These are phyloP conservation scores for Suhomyces tanzawaensis DNA, from an alignment of 805 yeast species.

Conservation along the genomic window DNA sequence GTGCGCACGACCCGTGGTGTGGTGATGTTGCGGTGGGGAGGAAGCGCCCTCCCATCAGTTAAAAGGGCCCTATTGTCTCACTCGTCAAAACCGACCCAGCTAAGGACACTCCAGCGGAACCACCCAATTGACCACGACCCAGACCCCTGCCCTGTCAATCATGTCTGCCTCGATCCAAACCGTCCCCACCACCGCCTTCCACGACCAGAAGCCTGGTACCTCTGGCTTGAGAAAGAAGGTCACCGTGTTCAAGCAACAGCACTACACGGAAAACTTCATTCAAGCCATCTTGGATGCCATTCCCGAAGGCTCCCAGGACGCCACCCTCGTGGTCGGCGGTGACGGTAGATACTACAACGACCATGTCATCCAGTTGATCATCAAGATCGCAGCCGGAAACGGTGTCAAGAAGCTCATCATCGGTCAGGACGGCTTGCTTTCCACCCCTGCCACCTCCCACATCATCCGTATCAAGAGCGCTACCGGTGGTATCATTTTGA, in stretches of 20 bases:
- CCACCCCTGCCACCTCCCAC: conserved; percentile 97
- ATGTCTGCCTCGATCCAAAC: conserved; percentile 10
- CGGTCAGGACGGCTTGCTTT: conserved; percentile 84
- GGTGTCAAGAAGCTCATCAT: conserved; percentile 82
- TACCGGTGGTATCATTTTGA: conserved; percentile 93
- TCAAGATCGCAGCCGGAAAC: conserved; percentile 84
- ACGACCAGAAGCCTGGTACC: conserved; percentile 96
- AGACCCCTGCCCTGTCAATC: too few relatives aligned
- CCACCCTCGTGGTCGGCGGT: conserved; percentile 90
- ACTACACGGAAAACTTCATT: conserved; percentile 91
- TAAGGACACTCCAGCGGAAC: too few relatives aligned
- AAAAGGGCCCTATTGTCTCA: background rate
- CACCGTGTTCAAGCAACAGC: conserved; percentile 68
- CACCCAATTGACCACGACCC: background rate
- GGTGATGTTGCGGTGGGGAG: conserved; percentile 1
- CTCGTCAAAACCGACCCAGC: too few relatives aligned
- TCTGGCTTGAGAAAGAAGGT: conserved; percentile 95
- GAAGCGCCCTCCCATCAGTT: background rate
- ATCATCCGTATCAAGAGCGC: conserved; percentile 71
- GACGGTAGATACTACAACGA: conserved; percentile 94
- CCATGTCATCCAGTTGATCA: conserved; percentile 75
- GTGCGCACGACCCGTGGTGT: conserved; percentile 1
- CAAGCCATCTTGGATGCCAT: conserved; percentile 83
- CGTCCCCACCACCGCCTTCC: conserved; percentile 68
- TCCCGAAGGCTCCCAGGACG: conserved; percentile 78